These are phyloP conservation scores for Rhizoclosmatium sp. DNA, from an alignment of 192 early-diverging fungal species.

Conservation along the genomic window DNA sequence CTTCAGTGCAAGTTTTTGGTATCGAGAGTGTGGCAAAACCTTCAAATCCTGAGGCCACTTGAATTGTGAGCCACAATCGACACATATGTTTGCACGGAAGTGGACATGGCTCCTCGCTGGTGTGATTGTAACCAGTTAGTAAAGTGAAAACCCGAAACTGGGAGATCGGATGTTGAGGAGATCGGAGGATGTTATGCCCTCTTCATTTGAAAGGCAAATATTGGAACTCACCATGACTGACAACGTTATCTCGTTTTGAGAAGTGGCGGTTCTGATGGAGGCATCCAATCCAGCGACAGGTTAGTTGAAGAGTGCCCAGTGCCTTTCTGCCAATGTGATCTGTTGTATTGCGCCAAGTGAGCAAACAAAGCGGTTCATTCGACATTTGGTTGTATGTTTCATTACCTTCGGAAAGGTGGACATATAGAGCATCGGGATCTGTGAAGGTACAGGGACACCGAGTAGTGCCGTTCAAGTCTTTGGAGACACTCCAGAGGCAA, in stretches of 20 bases:
- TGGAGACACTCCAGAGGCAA: neutral
- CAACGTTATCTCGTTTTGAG: constrained; percentile 23
- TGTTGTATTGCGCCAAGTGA: neutral
- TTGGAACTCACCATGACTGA: constrained; percentile 73
- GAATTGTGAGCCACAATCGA: constrained; percentile 9
- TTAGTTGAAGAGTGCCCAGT: constrained; percentile 65
- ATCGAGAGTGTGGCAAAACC: neutral
- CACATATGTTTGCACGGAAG: constrained; percentile 3
- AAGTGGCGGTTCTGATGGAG: constrained; percentile 15
- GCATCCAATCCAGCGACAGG: constrained; percentile 60
- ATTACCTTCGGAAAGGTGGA: neutral
- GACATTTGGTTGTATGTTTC: too few species aligned
- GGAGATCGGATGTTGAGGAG: too few species aligned
- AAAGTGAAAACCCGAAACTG: too few species aligned
- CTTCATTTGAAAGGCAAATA: too few species aligned
- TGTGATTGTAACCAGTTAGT: too few species aligned
- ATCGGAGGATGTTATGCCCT: too few species aligned
- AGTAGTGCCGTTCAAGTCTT: neutral
- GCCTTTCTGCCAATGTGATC: constrained; percentile 89
- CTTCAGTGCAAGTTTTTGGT: too few species aligned
- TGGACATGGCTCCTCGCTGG: neutral
- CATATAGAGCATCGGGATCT: neutral
- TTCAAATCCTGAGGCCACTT: constrained; percentile 23
- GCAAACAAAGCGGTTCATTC: too few species aligned
- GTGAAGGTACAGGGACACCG: neutral